Evolutionary conservation across 164 flowering plant species (phyloP), one percentile per base, ranked within the genome.

Genomic region (Nymphaea thermarum): DNA sequence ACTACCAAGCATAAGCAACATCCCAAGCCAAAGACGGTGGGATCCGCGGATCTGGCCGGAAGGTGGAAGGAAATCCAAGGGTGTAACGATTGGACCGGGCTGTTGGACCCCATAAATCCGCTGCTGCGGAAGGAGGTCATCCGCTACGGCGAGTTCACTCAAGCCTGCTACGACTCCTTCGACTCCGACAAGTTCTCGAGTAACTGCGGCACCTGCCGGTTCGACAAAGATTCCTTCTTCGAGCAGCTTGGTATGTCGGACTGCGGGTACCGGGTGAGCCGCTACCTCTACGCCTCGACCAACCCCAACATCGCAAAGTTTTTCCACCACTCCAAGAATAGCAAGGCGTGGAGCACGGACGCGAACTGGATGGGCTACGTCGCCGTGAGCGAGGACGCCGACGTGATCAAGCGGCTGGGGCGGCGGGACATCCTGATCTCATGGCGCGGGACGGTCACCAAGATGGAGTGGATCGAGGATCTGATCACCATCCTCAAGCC

Each of bases 281-380:
- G 90, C 16, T 92, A 88, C 72, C 77, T 92, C 43, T 92, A 81
- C 71, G 93, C 94, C 3, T 25, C 36, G 36, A 25, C 36, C 36
- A 25, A 25, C 36, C 86, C 98, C 4, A 74, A 85, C 16, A 85
- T 84, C 65, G 89, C 92, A 0, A 87, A 86, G 55, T 84, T 92
- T 75, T 88, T 88, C 80, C 78, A 77, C 70, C 78, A 79, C 63
- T 86, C 94, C 0, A 45, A 77, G 63, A 77, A 80, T 86, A 72
- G 84, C 0, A 71, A 82, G 15, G 78, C 84, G 0, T 90, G 96
- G 96, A 88, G 89, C 82, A 67, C 62, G 57, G 71, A 78, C 62
- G 93, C 95, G 3, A 90, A 90, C 64, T 93, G 98, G 98, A 88
- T 90, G 17, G 98, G 98, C 2, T 93, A 85, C 73, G 83, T 93